Evolutionary conservation across 495 filamentous ascomycete genomes (phyloP).

Genomic region (Sphaerosporella brunnea): DNA sequence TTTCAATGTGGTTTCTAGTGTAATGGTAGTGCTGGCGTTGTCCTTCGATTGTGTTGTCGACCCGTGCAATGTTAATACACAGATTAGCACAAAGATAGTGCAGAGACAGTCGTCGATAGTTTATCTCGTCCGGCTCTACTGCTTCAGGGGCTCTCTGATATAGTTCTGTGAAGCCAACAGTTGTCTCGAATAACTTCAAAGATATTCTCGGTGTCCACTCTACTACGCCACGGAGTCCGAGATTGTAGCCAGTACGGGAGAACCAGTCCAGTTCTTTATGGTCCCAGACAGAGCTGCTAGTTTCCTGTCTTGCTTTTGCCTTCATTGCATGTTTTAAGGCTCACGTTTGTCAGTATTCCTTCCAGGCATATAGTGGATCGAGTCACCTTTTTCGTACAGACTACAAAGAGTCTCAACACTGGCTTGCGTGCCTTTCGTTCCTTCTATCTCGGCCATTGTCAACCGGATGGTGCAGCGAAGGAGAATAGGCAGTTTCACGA

Average conservation of each 20-base stretch:
- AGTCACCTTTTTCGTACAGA: conserved; percentile 45
- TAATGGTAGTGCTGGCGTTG: conserved; percentile 43
- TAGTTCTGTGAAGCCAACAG: conserved; percentile 42
- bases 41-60: conserved; percentile 41
- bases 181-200: conserved; percentile 40
- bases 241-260: conserved; percentile 57
- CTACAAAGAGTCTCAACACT: conserved; percentile 38
- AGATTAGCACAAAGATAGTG: conserved; percentile 49
- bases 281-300: too few relatives aligned
- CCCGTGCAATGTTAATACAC: conserved; percentile 42
- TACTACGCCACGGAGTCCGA: conserved; percentile 43
- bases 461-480: conserved; percentile 47
- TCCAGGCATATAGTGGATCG: neutral
- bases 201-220: conserved; percentile 36
- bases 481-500: conserved; percentile 47
- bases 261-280: conserved; percentile 67
- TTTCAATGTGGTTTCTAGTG: conserved; percentile 37
- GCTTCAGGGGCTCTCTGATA: conserved; percentile 36
- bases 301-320: conserved; percentile 22
- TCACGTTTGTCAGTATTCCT: conserved; percentile 19
- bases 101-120: conserved; percentile 44
- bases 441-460: conserved; percentile 37
- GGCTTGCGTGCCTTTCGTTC: conserved; percentile 20
- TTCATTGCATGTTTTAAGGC: conserved; percentile 33
- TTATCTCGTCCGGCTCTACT: conserved; percentile 33